Base-by-base conservation (phyloP, 1,284 basidiomycete genomes). In the Pseudozyma tsukubaensis region DNA sequence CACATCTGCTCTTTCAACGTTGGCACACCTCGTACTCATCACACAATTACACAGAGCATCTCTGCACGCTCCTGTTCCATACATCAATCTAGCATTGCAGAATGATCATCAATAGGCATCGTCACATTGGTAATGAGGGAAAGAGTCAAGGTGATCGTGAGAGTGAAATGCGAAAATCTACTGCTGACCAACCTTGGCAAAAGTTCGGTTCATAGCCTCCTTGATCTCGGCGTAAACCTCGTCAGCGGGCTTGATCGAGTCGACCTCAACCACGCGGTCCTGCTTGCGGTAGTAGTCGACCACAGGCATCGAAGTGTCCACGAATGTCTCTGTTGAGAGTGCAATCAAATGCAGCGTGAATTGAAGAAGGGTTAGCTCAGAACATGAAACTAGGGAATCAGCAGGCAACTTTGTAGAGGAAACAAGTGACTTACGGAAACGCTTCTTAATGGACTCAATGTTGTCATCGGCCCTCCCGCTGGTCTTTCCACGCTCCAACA, bases 391-490 rank as follows among this genome's bases (percentile, higher is more conserved):
- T 29, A 29, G 3, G 6, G 24, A 29, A 6, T 29, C 24, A 6
- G 24, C 6, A 42, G 53, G 37, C 37, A 35, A 10, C 34, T 14
- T n/a, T 7, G 13, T 44, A 8, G 3, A 13, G 8, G 16, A 9
- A 36, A 14, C 36, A 21, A 18, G 29, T 29, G 21, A 63, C 91
- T 51, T 83, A 92, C 94, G 87, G 88, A 99, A 98, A 13, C 97
- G 92, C 87, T 99, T 99, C 86, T 90, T 92, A 87, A 99, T 97
- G 83, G 91, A 94, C 86, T 97, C 94, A 21, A 87, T 88, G 84
- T 99, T 99, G 85, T 99, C 97, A 81, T 99, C 97, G 79, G 94
- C 93, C 34, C 97, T 88, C 18, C 97, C 96, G 65, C 92, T 94
- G 0, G 96, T 99, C 88, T 98, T 92, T 39, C 91, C 92, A 29